Evolutionary conservation across 1,139 yeast genomes (phyloP).

Genomic region (Lodderomyces pseudojiufengensis): DNA sequence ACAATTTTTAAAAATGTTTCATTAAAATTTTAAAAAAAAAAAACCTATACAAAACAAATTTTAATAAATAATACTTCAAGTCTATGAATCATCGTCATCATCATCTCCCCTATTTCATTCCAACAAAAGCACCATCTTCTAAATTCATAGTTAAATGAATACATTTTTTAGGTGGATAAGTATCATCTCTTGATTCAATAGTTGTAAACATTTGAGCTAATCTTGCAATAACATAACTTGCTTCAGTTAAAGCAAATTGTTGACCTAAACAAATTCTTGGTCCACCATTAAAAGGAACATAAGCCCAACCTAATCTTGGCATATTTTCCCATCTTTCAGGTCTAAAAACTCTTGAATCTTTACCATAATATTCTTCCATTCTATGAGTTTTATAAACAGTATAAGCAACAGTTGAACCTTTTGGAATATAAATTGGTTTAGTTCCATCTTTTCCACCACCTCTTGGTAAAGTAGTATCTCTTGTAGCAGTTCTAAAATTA

Average conservation of each 20-base stretch:
- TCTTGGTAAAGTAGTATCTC: conserved; percentile 44
- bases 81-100: conserved; percentile 4
- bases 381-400: conserved; percentile 47
- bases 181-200: conserved; percentile 23
- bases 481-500: conserved; percentile 42
- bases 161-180: conserved; percentile 29
- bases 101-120: conserved; percentile 14
- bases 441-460: conserved; percentile 49
- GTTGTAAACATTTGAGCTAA: conserved; percentile 40
- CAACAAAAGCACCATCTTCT: conserved; percentile 22
- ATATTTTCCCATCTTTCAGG: conserved; percentile 50
- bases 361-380: conserved; percentile 41
- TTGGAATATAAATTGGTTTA: conserved; percentile 42
- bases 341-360: conserved; percentile 42
- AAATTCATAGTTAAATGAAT: conserved; percentile 31
- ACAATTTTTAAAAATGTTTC: too few species aligned
- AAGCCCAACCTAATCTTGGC: conserved; percentile 48
- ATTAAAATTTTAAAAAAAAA: too few species aligned
- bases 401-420: conserved; percentile 46
- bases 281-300: conserved; percentile 59
- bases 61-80: conserved; percentile 4
- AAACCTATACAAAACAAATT: not conserved
- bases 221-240: conserved; percentile 45
- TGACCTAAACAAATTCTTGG: conserved; percentile 62
- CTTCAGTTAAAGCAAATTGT: conserved; percentile 59